A percentile compares a stretch with the other conserved stretches of the same genome.
phyloP scores from a whole-genome alignment of 202 grass and related monocot species.

The Panicum virgatum region DNA sequence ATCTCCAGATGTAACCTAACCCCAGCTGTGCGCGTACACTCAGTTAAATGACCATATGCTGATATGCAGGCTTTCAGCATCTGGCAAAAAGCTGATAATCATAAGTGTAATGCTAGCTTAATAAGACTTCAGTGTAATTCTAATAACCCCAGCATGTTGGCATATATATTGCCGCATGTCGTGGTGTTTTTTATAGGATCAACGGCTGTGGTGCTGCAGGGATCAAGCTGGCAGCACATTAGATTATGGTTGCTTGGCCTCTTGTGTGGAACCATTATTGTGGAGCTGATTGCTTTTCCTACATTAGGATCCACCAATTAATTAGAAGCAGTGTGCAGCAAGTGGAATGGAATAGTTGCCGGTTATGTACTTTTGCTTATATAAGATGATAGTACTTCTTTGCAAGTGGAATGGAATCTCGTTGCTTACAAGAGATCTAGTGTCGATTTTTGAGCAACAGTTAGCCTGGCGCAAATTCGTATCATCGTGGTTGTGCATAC shows the following conservation, averaged over 20 bases:
- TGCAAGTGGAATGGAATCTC: no score
- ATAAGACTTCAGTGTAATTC: constrained; percentile 17
- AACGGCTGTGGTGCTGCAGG: constrained; percentile 39
- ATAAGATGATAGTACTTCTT: no score
- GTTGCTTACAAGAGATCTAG: neutral
- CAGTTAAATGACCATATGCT: constrained; percentile 1
- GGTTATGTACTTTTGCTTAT: no score
- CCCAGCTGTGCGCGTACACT: constrained; percentile 12
- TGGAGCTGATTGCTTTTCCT: constrained; percentile 1
- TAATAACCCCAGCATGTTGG: constrained; percentile 37
- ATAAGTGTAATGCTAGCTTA: neutral
- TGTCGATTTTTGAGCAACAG: neutral
- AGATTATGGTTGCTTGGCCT: constrained; percentile 47
- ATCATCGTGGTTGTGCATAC: neutral
- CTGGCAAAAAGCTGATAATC: constrained; percentile 14
- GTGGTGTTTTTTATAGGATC: constrained; percentile 27
- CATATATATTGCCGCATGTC: constrained; percentile 33
- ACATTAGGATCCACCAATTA: constrained; percentile 8
- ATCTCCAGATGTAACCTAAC: constrained; percentile 19
- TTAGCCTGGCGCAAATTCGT: neutral
- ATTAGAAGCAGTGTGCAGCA: neutral
- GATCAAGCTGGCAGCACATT: constrained; percentile 55
- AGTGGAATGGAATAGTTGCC: no score
- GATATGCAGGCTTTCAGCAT: constrained; percentile 15
- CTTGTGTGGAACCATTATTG: constrained; percentile 30